Conservation (phyloP, 768 basidiomycete genomes). For the Termitomyces sp. region DNA sequence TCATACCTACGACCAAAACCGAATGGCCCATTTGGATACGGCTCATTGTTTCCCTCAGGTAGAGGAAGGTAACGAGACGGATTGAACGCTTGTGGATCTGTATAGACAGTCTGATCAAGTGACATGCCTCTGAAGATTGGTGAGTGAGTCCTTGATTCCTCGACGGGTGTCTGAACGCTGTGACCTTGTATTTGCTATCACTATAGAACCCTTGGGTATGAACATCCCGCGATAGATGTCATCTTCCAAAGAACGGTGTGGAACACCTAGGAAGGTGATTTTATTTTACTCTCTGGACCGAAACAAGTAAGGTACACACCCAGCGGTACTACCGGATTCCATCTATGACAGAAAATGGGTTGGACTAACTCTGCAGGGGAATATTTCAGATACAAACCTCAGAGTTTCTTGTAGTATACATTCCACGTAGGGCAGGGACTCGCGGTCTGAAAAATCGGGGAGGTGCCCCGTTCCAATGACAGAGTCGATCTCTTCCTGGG, state of each 20-base stretch:
- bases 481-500: constrained; percentile 2
- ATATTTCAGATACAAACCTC: constrained; percentile 10
- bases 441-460: constrained; percentile 1
- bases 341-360: background rate
- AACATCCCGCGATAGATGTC: background rate
- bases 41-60: constrained; percentile 10
- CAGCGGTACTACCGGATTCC: background rate
- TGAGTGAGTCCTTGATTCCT: constrained; percentile 13
- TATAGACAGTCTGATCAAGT: constrained; percentile 30
- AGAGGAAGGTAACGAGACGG: constrained; percentile 31
- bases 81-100: constrained; percentile 31
- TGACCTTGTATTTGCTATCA: background rate
- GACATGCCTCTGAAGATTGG: constrained; percentile 31
- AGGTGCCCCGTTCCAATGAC: background rate
- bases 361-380: background rate
- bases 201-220: background rate
- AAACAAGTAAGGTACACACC: background rate
- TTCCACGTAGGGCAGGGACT: constrained; percentile 1
- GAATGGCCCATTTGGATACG: constrained; percentile 11
- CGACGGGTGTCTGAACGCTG: no score
- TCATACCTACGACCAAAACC: constrained; percentile 16
- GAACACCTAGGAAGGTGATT: background rate
- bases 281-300: no score
- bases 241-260: background rate
- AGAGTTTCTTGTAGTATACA: background rate